Evolutionary conservation across 345 rosid genomes (phyloP).

Genomic region (Moricandia arvensis): DNA sequence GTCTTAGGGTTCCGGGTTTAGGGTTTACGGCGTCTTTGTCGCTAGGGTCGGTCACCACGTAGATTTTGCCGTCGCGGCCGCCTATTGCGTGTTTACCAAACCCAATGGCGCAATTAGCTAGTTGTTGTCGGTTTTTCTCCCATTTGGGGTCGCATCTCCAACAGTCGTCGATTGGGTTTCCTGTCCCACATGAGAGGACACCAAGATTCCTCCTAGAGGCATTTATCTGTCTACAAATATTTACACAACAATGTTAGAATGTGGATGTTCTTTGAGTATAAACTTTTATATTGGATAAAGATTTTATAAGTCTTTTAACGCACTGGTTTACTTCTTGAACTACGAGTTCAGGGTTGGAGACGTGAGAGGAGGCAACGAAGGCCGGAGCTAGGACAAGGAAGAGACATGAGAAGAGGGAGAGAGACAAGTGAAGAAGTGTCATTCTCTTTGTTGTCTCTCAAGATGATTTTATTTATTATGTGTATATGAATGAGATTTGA

Average conservation of each 20-base stretch:
- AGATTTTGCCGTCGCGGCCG: slow-evolving; percentile 64
- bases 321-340: slow-evolving; percentile 61
- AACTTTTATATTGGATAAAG: background rate
- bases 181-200: slow-evolving; percentile 59
- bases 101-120: slow-evolving; percentile 61
- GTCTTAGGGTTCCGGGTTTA: slow-evolving; percentile 56
- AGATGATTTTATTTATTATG: slow-evolving; percentile 13
- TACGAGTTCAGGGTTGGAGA: slow-evolving; percentile 51
- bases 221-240: slow-evolving; percentile 46
- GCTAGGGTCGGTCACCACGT: slow-evolving; percentile 49
- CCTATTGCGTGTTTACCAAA: slow-evolving; percentile 70
- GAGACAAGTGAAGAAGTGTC: slow-evolving; percentile 41
- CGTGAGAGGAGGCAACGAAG: slow-evolving; percentile 44
- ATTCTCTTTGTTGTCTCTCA: slow-evolving; percentile 37
- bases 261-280: background rate
- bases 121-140: slow-evolving; percentile 53
- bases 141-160: slow-evolving; percentile 67
- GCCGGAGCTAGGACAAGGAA: slow-evolving; percentile 39
- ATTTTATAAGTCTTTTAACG: background rate
- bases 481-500: slow-evolving; percentile 25
- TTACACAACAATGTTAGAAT: slow-evolving; percentile 10
- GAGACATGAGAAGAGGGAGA: slow-evolving; percentile 47
- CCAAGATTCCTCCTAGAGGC: slow-evolving; percentile 64
- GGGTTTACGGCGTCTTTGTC: slow-evolving; percentile 56
- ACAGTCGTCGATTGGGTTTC: slow-evolving; percentile 66